These are phyloP conservation scores for Phytophthora palmivora DNA, from an alignment of 352 stramenopile species.

Conservation along the genomic window DNA sequence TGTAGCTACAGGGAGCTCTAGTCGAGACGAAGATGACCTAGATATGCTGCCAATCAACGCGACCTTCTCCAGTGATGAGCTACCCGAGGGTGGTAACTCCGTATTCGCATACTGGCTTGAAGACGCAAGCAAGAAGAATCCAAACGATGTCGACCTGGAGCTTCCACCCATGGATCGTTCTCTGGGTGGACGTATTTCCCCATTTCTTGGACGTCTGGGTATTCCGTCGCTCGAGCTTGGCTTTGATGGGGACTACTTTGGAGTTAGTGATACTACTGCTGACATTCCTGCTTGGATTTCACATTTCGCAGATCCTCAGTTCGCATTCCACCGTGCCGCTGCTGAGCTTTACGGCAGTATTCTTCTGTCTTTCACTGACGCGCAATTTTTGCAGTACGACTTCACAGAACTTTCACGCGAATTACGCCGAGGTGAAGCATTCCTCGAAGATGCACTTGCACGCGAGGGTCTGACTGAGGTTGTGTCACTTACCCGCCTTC, in stretches of 20 bases:
- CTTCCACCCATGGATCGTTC: constrained; percentile 57
- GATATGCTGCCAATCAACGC: constrained; percentile 68
- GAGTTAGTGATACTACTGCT: constrained; percentile 59
- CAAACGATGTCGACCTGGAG: constrained; percentile 38
- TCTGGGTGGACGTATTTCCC: constrained; percentile 63
- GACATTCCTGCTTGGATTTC: constrained; percentile 84
- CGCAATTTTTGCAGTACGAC: constrained; percentile 88
- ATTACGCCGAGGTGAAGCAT: constrained; percentile 65
- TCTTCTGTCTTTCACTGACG: constrained; percentile 77
- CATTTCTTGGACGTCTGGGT: constrained; percentile 72
- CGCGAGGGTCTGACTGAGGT: constrained; percentile 35
- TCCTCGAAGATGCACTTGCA: constrained; percentile 56
- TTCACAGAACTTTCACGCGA: constrained; percentile 83
- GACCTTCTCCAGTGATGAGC: constrained; percentile 68
- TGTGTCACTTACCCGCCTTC: constrained; percentile 60
- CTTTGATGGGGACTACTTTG: constrained; percentile 76
- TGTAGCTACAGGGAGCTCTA: constrained; percentile 27
- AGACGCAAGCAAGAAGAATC: constrained; percentile 46
- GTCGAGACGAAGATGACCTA: constrained; percentile 42
- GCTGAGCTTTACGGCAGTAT: constrained; percentile 85
- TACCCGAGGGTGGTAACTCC: constrained; percentile 67
- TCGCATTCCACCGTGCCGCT: constrained; percentile 76
- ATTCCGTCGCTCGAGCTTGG: constrained; percentile 80
- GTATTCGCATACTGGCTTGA: constrained; percentile 80
- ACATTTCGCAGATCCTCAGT: constrained; percentile 73